Base-by-base conservation (phyloP, 164 flowering plant species). In the Sedum album region DNA sequence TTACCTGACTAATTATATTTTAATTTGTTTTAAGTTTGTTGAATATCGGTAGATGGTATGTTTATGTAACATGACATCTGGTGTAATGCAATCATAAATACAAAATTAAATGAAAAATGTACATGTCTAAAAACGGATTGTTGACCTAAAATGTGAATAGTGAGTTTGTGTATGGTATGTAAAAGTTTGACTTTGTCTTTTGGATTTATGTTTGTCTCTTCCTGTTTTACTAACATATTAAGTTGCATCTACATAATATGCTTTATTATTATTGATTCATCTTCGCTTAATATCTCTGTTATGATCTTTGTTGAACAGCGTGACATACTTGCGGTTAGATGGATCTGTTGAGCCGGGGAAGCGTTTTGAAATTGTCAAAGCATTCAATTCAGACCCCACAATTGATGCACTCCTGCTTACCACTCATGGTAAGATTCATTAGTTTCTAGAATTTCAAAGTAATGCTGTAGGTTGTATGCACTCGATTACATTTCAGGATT, bases 341-440 rank as follows among this genome's bases (percentile, higher is more conserved):
- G 98, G 99, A 68, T 95, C 99, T 5, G 96, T 95, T 74, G 87
- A 81, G 70, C 82, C 99, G 63, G 96, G 86, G 71, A 92, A 84
- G 68, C 90, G 99, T 39, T 95, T 95, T 81, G 98, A 95, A 0
- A 95, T 95, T 60, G 99, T 95, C 67, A 95, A 90, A 77, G 80
- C 97, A 48, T 95, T 92, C 79, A 95, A 95, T 78, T 92, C 99
- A 18, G 99, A 95, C 76, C 99, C 99, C 39, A 92, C 98, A 4
- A 95, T 95, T 70, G 99, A 95, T 80, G 96, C 75, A 3, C 78
- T 95, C 76, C 83, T 95, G 63, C 93, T 95, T 28, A 95, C 99
- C 28, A 95, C 98, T 38, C 99, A 95, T 86, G 97, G 98, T 91
- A 83, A 10, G 80, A 23, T 41, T 36, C 46, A 36, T 48, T 64